These are phyloP conservation scores for Ogataea henricii DNA, from an alignment of 805 yeast species.

Conservation along the genomic window DNA sequence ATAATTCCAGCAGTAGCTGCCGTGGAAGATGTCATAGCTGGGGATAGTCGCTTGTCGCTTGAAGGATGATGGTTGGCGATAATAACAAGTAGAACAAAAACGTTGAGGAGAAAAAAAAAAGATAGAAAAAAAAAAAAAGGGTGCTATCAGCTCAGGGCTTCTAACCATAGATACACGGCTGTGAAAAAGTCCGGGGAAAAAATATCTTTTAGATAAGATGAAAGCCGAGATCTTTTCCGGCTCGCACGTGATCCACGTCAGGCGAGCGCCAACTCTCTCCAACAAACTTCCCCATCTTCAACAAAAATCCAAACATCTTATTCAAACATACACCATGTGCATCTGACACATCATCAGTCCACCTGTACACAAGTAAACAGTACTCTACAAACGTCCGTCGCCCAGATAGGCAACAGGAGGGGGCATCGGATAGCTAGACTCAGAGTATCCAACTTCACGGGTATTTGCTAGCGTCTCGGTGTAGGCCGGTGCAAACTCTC, in stretches of 20 bases:
- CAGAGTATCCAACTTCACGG: background rate
- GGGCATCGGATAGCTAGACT: background rate
- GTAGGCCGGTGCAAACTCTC: conserved; percentile 13
- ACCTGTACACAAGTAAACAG: background rate
- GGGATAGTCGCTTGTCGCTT: background rate
- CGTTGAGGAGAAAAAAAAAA: background rate
- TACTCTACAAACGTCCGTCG: background rate
- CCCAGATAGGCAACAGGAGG: conserved; percentile 3
- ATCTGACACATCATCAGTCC: too few species aligned
- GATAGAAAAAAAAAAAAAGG: too few species aligned
- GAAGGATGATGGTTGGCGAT: background rate
- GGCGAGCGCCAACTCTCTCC: too few species aligned
- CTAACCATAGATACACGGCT: background rate
- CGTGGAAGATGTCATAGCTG: conserved; percentile 1
- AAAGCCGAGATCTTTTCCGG: too few species aligned
- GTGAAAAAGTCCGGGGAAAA: background rate
- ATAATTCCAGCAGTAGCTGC: conserved; percentile 56
- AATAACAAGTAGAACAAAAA: background rate
- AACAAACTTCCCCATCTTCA: too few species aligned
- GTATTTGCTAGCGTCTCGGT: background rate
- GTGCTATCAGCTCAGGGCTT: background rate
- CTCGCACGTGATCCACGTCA: too few species aligned
- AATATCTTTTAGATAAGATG: too few species aligned
- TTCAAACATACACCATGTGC: too few species aligned
- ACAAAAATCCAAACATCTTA: too few species aligned